Evolutionary conservation across 768 basidiomycete genomes (phyloP).

Genomic region (Tricholoma flavovirens): DNA sequence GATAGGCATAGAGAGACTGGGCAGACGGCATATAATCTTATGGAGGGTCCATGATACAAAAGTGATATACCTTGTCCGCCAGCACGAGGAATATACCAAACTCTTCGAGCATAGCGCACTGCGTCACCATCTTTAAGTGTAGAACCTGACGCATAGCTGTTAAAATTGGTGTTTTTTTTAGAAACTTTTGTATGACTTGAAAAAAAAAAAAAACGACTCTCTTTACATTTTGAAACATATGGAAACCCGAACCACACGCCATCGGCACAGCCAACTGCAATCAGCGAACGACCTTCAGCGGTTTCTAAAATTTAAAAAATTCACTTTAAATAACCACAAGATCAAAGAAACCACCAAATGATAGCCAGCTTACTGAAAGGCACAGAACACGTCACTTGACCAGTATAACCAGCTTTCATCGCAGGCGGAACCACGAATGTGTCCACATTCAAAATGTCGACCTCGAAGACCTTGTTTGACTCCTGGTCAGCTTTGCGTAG

Average conservation of each 20-base stretch:
- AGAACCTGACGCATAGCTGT: conserved; percentile 88
- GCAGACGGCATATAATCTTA: background rate
- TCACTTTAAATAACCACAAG: no score
- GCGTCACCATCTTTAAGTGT: conserved; percentile 89
- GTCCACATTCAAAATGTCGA: conserved; percentile 83
- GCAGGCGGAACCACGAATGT: conserved; percentile 79
- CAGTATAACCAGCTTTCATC: conserved; percentile 45
- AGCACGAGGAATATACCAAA: conserved; percentile 96
- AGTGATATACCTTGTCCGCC: conserved; percentile 68
- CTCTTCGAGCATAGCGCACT: conserved; percentile 93
- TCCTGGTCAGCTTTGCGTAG: conserved; percentile 85
- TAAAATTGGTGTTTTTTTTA: background rate
- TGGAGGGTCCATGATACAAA: background rate
- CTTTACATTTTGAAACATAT: conserved; percentile 78
- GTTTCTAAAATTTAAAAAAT: conserved; percentile 51
- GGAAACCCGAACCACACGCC: conserved; percentile 98
- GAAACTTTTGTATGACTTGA: background rate
- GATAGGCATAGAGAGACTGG: conserved; percentile 86
- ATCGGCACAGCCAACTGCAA: conserved; percentile 92
- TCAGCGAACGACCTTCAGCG: conserved; percentile 76
- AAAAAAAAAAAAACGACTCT: background rate
- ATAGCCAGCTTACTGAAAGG: conserved; percentile 71
- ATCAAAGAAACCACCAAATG: no score
- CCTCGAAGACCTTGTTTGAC: conserved; percentile 91
- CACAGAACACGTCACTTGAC: conserved; percentile 91